Percentiles rank a stretch among this genome's conserved stretches.
Evolutionary conservation across 169 alveolate genomes (phyloP).

Genomic region (Amoebophrya sp.): DNA sequence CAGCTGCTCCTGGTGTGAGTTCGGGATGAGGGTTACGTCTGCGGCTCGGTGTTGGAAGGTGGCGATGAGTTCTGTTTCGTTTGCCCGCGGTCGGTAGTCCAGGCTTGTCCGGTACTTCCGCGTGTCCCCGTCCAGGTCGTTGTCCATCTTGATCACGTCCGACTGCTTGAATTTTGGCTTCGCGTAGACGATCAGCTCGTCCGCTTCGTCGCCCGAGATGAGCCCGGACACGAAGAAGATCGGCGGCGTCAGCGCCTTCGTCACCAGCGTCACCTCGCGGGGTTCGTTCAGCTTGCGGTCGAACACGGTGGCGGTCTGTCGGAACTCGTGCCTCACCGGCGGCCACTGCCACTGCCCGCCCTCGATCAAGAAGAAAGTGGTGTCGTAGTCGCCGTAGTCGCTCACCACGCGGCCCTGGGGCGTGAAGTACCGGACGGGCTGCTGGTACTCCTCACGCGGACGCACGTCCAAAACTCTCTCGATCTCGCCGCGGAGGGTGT

Average conservation of each 20-base stretch:
- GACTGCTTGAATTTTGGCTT: background rate
- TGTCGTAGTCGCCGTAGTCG: background rate
- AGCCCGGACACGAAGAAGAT: background rate
- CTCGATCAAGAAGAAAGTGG: background rate
- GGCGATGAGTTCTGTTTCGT: background rate
- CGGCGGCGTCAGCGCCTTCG: background rate
- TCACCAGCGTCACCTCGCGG: background rate
- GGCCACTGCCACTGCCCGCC: conserved; percentile 3
- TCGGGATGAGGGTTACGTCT: background rate
- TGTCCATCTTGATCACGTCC: background rate
- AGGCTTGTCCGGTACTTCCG: background rate
- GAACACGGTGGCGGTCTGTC: too few species aligned
- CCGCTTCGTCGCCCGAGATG: background rate
- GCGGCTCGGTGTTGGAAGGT: background rate
- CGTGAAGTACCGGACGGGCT: background rate
- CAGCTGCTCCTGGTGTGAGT: background rate
- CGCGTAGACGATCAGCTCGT: background rate
- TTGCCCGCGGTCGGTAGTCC: background rate
- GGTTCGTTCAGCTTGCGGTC: background rate
- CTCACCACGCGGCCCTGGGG: background rate
- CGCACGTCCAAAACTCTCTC: background rate
- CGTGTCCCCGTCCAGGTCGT: background rate
- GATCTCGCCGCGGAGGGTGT: background rate
- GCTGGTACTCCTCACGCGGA: background rate
- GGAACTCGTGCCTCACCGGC: background rate